Evolutionary conservation across 1,284 basidiomycete genomes (phyloP).

Genomic region (Microstroma glucosiphilum): DNA sequence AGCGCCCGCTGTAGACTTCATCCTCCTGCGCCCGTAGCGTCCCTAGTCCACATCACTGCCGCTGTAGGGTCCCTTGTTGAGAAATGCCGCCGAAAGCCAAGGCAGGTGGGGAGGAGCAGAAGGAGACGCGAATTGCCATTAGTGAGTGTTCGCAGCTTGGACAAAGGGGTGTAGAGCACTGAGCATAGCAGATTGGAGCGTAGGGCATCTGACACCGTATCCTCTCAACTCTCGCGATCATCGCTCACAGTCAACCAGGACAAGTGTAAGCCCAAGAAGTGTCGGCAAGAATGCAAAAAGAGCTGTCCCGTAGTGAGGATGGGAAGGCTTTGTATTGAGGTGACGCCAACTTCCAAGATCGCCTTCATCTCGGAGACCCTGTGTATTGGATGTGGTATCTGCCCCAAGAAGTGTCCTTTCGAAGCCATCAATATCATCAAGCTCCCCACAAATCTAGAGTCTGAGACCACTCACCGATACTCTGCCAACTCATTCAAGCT

Average conservation of each 20-base stretch:
- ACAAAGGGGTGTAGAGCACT: background rate
- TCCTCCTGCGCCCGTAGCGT: too few species aligned
- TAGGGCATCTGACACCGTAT: background rate
- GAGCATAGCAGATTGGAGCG: background rate
- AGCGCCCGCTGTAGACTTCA: too few species aligned
- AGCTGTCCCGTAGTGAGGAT: conserved; percentile 47
- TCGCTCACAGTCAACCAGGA: conserved; percentile 37
- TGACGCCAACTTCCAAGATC: conserved; percentile 12
- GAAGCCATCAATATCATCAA: conserved; percentile 52
- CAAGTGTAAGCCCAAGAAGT: conserved; percentile 51
- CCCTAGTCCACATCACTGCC: too few species aligned
- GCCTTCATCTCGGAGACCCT: conserved; percentile 47
- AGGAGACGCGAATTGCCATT: conserved; percentile 50
- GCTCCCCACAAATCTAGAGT: conserved; percentile 49
- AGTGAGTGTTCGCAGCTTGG: conserved; percentile 14
- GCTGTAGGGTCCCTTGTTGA: too few species aligned
- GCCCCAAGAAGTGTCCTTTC: conserved; percentile 50
- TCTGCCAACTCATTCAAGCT: conserved; percentile 50
- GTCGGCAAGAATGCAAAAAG: conserved; percentile 50
- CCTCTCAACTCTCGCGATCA: background rate
- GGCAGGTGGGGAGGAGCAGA: conserved; percentile 15
- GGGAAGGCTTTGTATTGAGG: conserved; percentile 17
- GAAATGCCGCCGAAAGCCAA: conserved; percentile 1
- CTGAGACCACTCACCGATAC: conserved; percentile 50
- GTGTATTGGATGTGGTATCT: conserved; percentile 51